Percentiles rank a stretch among this genome's conserved stretches.
phyloP scores from a whole-genome alignment of 148 eudicot genomes.

The Tetragonia tetragonoides region DNA sequence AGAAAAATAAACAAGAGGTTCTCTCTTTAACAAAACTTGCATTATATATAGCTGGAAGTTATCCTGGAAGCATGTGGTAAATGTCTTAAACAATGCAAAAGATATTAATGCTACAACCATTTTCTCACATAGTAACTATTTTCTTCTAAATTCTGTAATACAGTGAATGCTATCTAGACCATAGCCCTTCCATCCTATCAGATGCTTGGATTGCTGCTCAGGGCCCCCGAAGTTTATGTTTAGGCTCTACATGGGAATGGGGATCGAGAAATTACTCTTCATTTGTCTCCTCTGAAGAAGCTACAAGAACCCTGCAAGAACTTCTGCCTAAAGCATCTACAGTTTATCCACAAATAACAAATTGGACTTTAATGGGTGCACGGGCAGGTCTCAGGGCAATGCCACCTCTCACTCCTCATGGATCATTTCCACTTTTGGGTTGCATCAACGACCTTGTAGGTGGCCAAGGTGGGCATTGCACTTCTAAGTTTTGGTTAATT shows the following conservation, averaged over 20 bases:
- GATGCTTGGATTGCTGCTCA: constrained; percentile 93
- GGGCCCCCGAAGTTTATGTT: constrained; percentile 51
- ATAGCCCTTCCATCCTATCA: constrained; percentile 81
- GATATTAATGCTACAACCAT: no score
- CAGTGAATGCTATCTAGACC: constrained; percentile 61
- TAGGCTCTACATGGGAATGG: constrained; percentile 99
- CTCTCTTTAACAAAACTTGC: no score
- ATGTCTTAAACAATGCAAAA: no score
- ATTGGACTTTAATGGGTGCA: constrained; percentile 62
- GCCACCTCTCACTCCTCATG: constrained; percentile 80
- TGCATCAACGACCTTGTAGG: constrained; percentile 56
- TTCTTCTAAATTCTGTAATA: constrained; percentile 4
- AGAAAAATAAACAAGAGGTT: no score
- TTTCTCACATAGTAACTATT: background rate
- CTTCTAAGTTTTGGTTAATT: constrained; percentile 73
- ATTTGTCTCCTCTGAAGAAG: constrained; percentile 59
- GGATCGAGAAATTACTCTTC: constrained; percentile 67
- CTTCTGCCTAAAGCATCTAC: constrained; percentile 77
- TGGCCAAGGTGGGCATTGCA: constrained; percentile 23
- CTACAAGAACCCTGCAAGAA: constrained; percentile 59
- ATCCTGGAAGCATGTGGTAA: no score
- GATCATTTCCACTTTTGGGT: constrained; percentile 85
- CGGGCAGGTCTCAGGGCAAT: constrained; percentile 88
- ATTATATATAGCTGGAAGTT: no score
- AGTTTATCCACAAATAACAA: constrained; percentile 59